Evolutionary conservation across 164 flowering plant genomes (phyloP), one percentile per base, ranked within the genome.

Genomic region (Cinnamomum chago): DNA sequence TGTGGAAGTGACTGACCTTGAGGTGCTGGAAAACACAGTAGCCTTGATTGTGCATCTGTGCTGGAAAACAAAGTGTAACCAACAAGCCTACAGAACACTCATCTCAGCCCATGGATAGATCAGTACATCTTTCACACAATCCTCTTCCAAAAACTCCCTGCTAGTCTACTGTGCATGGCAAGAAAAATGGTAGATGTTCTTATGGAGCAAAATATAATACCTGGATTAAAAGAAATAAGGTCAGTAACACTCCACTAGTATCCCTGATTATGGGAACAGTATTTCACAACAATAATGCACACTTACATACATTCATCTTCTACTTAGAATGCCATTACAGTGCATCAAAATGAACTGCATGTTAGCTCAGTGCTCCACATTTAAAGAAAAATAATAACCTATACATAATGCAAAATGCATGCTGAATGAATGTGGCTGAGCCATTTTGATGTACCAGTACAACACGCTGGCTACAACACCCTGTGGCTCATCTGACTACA

Each of bases 221-320:
- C 80, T 17, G 80, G 80, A 78, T 78, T 25, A 78, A 78, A 40
- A 76, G 73, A 20, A 76, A 78, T 51, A 73, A 78, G 80, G 80
- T 78, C 28, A 58, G 71, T 33, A 35, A 33, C 5, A 3, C 33
- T 67, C 70, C 33, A 40, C 70, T 65, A 23, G 14, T 65, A 65
- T 27, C 27, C 20, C 30, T 65, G 67, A 65, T 24, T n/a, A n/a
- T 25, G 11, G 64, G 23, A 60, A n/a, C 64, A 20, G 20, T 20
- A 58, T 22, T 58, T 7, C 64, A 58, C 64, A 18, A 58, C n/a
- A 58, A 15, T 18, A 17, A 58, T 58, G 67, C 30, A 65, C 23
- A 30, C 66, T 9, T 65, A 65, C 6, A 65, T 65, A 65, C 30
- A 65, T 23, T 3, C 24, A 65, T 14, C 24, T 65, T 27, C 25